Base-by-base conservation (phyloP, 1,139 yeast species). In the Zhuliangozyma parablackwelliae region DNA sequence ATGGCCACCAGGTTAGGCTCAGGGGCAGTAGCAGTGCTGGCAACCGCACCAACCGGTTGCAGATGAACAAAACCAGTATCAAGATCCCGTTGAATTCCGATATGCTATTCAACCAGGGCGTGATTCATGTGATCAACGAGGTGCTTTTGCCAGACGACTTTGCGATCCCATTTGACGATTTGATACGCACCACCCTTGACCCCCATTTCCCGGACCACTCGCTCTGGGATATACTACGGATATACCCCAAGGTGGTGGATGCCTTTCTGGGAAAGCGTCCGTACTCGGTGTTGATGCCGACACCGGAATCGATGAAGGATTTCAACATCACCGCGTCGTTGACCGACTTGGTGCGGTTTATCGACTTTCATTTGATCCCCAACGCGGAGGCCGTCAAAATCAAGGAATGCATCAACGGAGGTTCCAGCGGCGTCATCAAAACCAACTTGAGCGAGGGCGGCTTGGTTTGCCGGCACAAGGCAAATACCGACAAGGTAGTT, bases 101-200 rank as follows among this genome's bases (percentile, higher is more conserved):
- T 54, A 71, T 88, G 7, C 56, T 92, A 12, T 90, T 86, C 55
- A 80, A 77, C 43, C 82, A 84, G 52, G 98, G 97, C 1, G 96
- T 90, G 0, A 76, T 87, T 2, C 97, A 89, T 54, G 78, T 90
- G 2, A 63, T 85, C 6, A 63, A 70, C 32, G 58, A 70, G 9
- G 66, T 87, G 0, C 53, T 77, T 2, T 60, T 88, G 8, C 96
- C 97, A 0, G 57, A 61, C 0, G 57, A 64, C 26, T 60, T 90
- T 26, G 57, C 65, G 8, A 72, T 92, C 4, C 59, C 81, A 0
- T 61, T 86, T 12, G 38, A 47, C 1, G 83, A 87, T 38, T 65
- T 92, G 35, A 63, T 90, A 11, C 48, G 46, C 28, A 58, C 74
- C 0, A 67, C 72, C 1, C 57, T 57, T 3, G 72, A 80, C 4